Conservation (phyloP, 2,329 filamentous ascomycete genomes). For the Curvularia hawaiiensis region DNA sequence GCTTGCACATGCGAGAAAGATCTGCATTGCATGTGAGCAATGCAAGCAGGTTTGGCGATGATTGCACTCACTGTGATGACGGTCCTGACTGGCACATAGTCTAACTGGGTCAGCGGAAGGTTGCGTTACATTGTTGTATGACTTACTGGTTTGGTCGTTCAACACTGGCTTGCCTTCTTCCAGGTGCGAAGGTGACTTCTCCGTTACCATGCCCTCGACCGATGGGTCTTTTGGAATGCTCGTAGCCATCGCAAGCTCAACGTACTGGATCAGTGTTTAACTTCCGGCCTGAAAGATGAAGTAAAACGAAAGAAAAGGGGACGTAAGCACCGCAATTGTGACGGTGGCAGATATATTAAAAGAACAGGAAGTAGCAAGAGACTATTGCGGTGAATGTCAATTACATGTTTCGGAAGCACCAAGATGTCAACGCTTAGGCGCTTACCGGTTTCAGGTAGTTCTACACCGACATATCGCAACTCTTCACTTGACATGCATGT, state of each 20-base stretch:
- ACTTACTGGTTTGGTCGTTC: conserved; percentile 28
- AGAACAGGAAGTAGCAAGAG: neutral
- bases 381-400: neutral
- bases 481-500: neutral
- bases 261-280: neutral
- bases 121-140: neutral
- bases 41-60: neutral
- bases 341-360: neutral
- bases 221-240: neutral
- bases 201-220: neutral
- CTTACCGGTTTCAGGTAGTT: neutral
- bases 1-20: conserved; percentile 31
- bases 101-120: neutral
- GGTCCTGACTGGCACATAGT: conserved; percentile 28
- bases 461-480: neutral
- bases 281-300: neutral
- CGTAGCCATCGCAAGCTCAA: neutral
- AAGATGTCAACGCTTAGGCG: neutral
- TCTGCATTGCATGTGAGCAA: conserved; percentile 15
- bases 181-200: neutral
- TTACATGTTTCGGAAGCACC: neutral
- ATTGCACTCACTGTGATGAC: conserved; percentile 23
- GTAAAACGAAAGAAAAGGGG: neutral
- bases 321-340: neutral
- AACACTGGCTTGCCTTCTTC: conserved; percentile 12